phyloP scores from a whole-genome alignment of 2,329 filamentous ascomycete genomes.

The Thermothelomyces thermophilus region DNA sequence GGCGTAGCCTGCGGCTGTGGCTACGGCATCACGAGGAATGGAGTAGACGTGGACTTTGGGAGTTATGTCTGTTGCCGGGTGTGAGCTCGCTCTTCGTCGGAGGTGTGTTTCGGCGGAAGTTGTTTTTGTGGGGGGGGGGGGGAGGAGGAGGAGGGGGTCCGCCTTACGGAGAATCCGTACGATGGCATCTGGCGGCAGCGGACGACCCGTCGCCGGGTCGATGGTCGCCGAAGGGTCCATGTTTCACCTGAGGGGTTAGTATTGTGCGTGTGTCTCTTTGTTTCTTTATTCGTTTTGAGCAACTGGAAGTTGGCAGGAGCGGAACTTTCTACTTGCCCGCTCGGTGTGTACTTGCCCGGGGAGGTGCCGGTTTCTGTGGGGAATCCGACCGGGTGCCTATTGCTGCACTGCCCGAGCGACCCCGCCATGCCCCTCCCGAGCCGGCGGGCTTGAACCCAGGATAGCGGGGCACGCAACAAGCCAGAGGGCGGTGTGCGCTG shows the following conservation, averaged over 20 bases:
- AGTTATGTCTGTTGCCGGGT: conserved; percentile 66
- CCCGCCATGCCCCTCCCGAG: conserved; percentile 6
- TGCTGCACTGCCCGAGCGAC: background rate
- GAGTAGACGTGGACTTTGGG: conserved; percentile 76
- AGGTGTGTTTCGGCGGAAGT: background rate
- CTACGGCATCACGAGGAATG: conserved; percentile 66
- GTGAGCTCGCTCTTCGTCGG: conserved; percentile 28
- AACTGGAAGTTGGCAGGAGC: background rate
- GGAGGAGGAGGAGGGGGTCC: background rate
- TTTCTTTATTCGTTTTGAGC: background rate
- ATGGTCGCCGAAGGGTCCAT: conserved; percentile 29
- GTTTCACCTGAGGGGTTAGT: background rate
- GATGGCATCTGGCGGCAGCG: conserved; percentile 69
- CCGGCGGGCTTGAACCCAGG: too few species aligned
- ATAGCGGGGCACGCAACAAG: background rate
- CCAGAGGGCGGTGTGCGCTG: background rate
- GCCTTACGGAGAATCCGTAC: conserved; percentile 67
- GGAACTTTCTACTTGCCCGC: background rate
- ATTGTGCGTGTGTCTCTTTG: too few species aligned
- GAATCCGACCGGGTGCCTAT: background rate
- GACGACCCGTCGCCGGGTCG: conserved; percentile 64
- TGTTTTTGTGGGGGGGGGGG: background rate
- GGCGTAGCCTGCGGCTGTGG: conserved; percentile 71
- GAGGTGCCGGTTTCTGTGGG: conserved; percentile 3
- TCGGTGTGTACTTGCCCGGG: conserved; percentile 2